These are phyloP conservation scores for Arthonia radiata DNA, from an alignment of 495 filamentous ascomycete species.

Conservation along the genomic window DNA sequence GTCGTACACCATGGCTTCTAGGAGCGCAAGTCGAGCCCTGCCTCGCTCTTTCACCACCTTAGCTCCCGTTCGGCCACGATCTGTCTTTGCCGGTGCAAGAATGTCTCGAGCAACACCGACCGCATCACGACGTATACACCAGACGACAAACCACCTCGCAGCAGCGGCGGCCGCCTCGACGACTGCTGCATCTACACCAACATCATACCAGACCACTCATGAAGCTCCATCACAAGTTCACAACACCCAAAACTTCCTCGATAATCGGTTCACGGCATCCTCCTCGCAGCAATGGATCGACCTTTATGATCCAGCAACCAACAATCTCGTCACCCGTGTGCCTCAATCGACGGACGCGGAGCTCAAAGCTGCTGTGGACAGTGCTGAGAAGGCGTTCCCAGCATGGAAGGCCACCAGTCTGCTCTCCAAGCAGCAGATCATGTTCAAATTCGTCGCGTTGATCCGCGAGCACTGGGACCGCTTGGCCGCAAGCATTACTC, in stretches of 20 bases:
- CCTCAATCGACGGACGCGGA: constrained; percentile 85
- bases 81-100: no score
- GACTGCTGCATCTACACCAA: constrained; percentile 31
- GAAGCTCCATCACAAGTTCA: constrained; percentile 44
- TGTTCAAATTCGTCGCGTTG: constrained; percentile 83
- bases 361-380: constrained; percentile 63
- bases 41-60: no score
- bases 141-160: no score
- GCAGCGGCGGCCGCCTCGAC: constrained; percentile 28
- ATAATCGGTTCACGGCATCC: constrained; percentile 72
- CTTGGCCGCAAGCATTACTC: constrained; percentile 78
- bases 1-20: no score
- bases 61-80: no score
- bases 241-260: constrained; percentile 73
- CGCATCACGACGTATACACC: no score
- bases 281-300: constrained; percentile 67
- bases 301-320: constrained; percentile 83
- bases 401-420: constrained; percentile 66
- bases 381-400: constrained; percentile 75
- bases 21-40: no score
- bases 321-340: constrained; percentile 94
- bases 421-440: constrained; percentile 73
- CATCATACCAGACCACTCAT: constrained; percentile 60
- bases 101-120: no score
- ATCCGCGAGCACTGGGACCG: constrained; percentile 93